Evolutionary conservation across 2,329 filamentous ascomycete species (phyloP).

Genomic region (Aspergillus unguis): DNA sequence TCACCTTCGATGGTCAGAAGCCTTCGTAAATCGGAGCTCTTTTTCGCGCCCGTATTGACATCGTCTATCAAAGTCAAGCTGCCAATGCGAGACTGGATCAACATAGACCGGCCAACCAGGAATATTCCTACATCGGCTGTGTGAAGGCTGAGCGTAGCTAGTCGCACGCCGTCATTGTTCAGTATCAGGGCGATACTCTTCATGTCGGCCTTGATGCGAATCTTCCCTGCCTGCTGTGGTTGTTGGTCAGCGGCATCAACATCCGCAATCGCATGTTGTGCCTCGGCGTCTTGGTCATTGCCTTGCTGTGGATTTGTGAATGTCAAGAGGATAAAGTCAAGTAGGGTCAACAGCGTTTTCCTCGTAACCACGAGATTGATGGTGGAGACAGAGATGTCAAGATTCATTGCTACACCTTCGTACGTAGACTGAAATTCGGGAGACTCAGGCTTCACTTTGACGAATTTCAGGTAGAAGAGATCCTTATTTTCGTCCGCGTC

Average conservation of each 20-base stretch:
- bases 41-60: constrained; percentile 82
- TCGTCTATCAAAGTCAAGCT: constrained; percentile 89
- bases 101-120: constrained; percentile 79
- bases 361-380: constrained; percentile 95
- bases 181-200: constrained; percentile 92
- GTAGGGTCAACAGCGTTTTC: constrained; percentile 82
- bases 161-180: constrained; percentile 93
- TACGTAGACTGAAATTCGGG: constrained; percentile 91
- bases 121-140: constrained; percentile 91
- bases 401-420: constrained; percentile 88
- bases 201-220: constrained; percentile 88
- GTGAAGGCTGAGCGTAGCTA: constrained; percentile 88
- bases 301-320: constrained; percentile 68
- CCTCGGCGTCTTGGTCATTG: constrained; percentile 30
- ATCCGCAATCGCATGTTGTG: constrained; percentile 29
- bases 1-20: constrained; percentile 93
- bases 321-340: constrained; percentile 91
- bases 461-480: constrained; percentile 83
- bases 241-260: constrained; percentile 24
- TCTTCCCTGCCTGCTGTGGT: constrained; percentile 61
- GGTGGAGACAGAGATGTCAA: constrained; percentile 86
- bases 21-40: constrained; percentile 75
- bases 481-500: constrained; percentile 69
- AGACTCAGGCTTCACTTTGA: constrained; percentile 83
- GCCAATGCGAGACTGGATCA: constrained; percentile 79